A percentile compares a stretch with the other conserved stretches of the same genome.
phyloP scores from a whole-genome alignment of 2,329 filamentous ascomycete genomes.

The Colletotrichum orbiculare region DNA sequence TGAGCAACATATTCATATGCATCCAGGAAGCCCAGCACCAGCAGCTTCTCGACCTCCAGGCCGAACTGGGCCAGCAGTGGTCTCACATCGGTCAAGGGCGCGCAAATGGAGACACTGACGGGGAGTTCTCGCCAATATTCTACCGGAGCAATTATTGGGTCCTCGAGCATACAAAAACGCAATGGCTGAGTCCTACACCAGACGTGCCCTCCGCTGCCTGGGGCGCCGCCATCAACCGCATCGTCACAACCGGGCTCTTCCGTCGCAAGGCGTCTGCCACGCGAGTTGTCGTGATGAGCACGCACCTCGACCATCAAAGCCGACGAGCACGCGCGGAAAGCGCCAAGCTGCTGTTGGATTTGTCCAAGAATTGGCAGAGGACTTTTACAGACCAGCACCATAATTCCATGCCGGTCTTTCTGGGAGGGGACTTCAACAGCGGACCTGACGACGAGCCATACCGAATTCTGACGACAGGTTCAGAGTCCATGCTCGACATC shows the following conservation, averaged over 20 bases:
- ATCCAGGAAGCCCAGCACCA: constrained; percentile 74
- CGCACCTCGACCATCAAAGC: constrained; percentile 75
- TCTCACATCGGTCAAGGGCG: constrained; percentile 72
- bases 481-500: constrained; percentile 60
- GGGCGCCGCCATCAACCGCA: constrained; percentile 68
- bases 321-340: constrained; percentile 65
- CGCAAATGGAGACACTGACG: constrained; percentile 70
- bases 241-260: constrained; percentile 73
- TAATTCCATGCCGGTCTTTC: constrained; percentile 59
- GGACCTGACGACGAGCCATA: constrained; percentile 69
- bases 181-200: constrained; percentile 83
- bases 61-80: constrained; percentile 66
- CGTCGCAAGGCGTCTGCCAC: constrained; percentile 59
- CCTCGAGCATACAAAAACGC: constrained; percentile 68
- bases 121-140: constrained; percentile 84
- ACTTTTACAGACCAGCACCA: background rate
- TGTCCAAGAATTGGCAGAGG: constrained; percentile 53
- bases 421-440: constrained; percentile 79
- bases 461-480: constrained; percentile 58
- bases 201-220: constrained; percentile 76
- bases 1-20: constrained; percentile 67
- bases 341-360: constrained; percentile 65
- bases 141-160: constrained; percentile 72
- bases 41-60: constrained; percentile 70
- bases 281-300: constrained; percentile 70